These are phyloP conservation scores for Leccinum holopus DNA, from an alignment of 1,284 basidiomycete genomes.

Conservation along the genomic window DNA sequence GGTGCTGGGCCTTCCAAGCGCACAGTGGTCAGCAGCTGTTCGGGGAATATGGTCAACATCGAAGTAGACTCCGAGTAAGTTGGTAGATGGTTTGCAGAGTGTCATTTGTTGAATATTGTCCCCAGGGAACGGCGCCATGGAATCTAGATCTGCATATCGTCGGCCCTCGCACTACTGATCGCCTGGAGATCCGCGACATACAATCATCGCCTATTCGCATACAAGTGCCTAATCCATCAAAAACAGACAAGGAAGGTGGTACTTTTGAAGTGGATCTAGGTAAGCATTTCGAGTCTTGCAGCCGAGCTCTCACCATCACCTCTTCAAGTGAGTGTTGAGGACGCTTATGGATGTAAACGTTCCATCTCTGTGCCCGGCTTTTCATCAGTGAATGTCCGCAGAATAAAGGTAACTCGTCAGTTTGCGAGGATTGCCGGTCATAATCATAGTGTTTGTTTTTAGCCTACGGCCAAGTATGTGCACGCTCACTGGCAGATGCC, in stretches of 20 bases:
- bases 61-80: conserved; percentile 74
- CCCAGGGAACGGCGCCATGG: conserved; percentile 87
- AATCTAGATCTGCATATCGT: conserved; percentile 78
- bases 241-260: conserved; percentile 70
- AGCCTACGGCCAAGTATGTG: conserved; percentile 81
- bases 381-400: conserved; percentile 79
- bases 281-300: conserved; percentile 33
- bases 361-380: conserved; percentile 76
- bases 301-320: not conserved
- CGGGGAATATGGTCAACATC: conserved; percentile 69
- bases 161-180: conserved; percentile 63
- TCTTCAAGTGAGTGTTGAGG: conserved; percentile 74
- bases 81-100: not conserved
- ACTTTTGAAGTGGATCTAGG: conserved; percentile 79
- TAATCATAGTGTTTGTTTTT: conserved; percentile 7
- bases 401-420: conserved; percentile 61
- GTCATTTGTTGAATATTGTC: not conserved
- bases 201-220: conserved; percentile 56
- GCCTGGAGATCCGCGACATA: conserved; percentile 56
- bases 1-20: conserved; percentile 46
- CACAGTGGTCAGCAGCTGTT: conserved; percentile 64
- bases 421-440: not conserved
- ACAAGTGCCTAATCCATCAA: conserved; percentile 65
- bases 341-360: conserved; percentile 86
- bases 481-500: conserved; percentile 5